phyloP scores from a whole-genome alignment of 2,329 filamentous ascomycete species.

The Drechslerella dactyloides region DNA sequence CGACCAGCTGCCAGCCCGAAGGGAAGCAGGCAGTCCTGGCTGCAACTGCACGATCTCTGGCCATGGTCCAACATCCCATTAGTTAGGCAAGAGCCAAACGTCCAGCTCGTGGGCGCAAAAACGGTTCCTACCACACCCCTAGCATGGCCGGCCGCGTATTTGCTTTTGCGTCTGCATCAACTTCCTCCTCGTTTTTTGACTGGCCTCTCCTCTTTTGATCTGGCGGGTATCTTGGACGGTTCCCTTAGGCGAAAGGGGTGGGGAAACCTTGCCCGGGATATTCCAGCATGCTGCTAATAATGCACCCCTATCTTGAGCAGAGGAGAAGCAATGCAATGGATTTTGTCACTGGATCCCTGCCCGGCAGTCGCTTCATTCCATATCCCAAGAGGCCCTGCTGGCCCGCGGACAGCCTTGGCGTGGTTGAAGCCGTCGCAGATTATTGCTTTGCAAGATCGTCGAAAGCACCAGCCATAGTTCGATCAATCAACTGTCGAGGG shows the following conservation, averaged over 20 bases:
- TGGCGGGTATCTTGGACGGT: slow-evolving; percentile 40
- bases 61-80: slow-evolving; percentile 20
- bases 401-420: neutral
- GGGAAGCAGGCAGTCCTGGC: slow-evolving; percentile 15
- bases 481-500: neutral
- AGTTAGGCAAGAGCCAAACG: slow-evolving; percentile 29
- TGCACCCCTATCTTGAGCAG: slow-evolving; percentile 7
- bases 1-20: no score
- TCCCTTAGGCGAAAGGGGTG: slow-evolving; percentile 43
- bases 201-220: slow-evolving; percentile 19
- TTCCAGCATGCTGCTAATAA: slow-evolving; percentile 18
- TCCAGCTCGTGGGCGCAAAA: slow-evolving; percentile 32
- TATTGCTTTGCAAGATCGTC: slow-evolving; percentile 35
- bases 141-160: slow-evolving; percentile 14
- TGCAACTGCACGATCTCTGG: slow-evolving; percentile 18
- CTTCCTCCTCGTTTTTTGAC: slow-evolving; percentile 17
- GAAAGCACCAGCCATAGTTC: slow-evolving; percentile 15
- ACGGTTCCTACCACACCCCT: slow-evolving; percentile 21
- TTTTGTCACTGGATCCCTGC: slow-evolving; percentile 22
- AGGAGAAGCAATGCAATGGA: slow-evolving; percentile 6
- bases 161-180: slow-evolving; percentile 36
- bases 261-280: slow-evolving; percentile 37
- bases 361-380: slow-evolving; percentile 21
- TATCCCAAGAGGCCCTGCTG: slow-evolving; percentile 1
- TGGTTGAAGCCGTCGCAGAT: slow-evolving; percentile 39